Base-by-base conservation (phyloP, 1,284 basidiomycete species). In the Heterobasidion annosum region DNA sequence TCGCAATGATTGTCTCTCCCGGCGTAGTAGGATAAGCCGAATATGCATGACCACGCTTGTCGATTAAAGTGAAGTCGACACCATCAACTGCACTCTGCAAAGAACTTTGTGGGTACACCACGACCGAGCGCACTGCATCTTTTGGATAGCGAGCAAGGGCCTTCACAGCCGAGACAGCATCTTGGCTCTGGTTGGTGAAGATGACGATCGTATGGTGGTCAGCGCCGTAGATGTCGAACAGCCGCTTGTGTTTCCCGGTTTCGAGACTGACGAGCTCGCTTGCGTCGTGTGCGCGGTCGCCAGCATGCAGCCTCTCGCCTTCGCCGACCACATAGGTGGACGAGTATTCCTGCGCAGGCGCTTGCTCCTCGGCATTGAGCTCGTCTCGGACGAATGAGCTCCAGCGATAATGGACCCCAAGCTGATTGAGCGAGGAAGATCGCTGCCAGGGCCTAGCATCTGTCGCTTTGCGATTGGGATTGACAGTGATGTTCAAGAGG, bases 241-340 rank as follows among this genome's bases (percentile, higher is more conserved):
- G 35, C 33, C 34, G 19, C 9, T 12, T 43, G 12, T n/a, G 33
- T 32, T 9, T 34, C 9, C n/a, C 33, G 12, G 19, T 44, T n/a
- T 42, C 15, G 19, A 53, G 6, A 16, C 45, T 34, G 15, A 44
- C 10, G 6, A 63, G 50, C 16, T 35, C 47, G 5, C 59, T 52
- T 8, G 61, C 60, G 32, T 63, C 60, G n/a, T 57, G 60, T 13
- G 61, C 61, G 9, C 60, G 56, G 40, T 62, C 62, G 5, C 62
- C 62, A 9, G 59, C 53, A n/a, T 19, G 53, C 25, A 54, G 18
- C 13, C 15, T 9, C 12, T 35, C 52, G n/a, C 35, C 47, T 13
- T 52, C 34, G 16, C 44, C 34, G 13, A 25, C 19, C 6, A n/a
- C 46, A 16, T 34, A 48, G 8, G 53, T 33, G 10, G 37, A 12